These are phyloP conservation scores for Phyllostachys edulis DNA, from an alignment of 176 grass and related monocot species.

Conservation along the genomic window DNA sequence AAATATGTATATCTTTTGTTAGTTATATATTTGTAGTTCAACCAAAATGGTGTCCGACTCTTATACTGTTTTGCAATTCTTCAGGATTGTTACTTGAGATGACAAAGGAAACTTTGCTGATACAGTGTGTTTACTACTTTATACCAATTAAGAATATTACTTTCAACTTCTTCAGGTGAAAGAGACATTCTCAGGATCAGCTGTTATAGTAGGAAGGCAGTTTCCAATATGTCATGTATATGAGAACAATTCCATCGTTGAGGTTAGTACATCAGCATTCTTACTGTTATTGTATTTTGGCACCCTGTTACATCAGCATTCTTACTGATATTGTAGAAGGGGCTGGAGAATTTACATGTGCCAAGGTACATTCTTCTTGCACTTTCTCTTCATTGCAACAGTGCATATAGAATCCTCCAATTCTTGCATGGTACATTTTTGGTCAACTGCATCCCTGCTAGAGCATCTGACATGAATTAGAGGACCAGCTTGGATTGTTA, in stretches of 20 bases:
- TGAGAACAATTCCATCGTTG: constrained; percentile 62
- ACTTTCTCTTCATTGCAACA: too few species aligned
- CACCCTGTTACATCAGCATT: too few species aligned
- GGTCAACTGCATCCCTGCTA: too few species aligned
- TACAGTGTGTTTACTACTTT: constrained; percentile 11
- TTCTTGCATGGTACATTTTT: too few species aligned
- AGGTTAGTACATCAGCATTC: constrained; percentile 50
- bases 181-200: constrained; percentile 69
- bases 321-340: too few species aligned
- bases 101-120: constrained; percentile 9
- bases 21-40: too few species aligned
- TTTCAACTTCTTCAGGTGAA: constrained; percentile 59
- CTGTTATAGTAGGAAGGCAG: constrained; percentile 77
- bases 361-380: too few species aligned
- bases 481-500: too few species aligned
- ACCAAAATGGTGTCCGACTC: neutral
- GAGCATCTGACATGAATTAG: too few species aligned
- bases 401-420: too few species aligned
- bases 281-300: neutral
- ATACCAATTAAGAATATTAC: constrained; percentile 27
- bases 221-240: constrained; percentile 97
- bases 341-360: too few species aligned
- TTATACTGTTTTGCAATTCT: neutral
- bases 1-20: too few species aligned
- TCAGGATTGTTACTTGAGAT: constrained; percentile 13